Percentiles rank a stretch among this genome's conserved stretches.
Conservation (phyloP, 805 yeast genomes). For the Lipomyces sp. region DNA sequence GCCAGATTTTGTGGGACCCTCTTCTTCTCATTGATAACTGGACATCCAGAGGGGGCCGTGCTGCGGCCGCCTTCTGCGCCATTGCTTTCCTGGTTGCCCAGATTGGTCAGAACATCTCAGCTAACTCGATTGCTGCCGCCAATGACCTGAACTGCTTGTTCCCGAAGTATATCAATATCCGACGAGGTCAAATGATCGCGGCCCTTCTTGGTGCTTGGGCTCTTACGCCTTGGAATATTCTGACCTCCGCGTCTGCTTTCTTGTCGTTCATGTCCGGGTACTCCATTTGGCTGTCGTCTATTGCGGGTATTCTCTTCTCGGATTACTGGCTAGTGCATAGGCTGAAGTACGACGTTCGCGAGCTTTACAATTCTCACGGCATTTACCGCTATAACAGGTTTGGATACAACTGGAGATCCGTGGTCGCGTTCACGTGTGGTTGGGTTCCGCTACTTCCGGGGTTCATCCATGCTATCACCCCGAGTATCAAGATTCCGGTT, state of each 20-base stretch:
- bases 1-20: slow-evolving; percentile 21
- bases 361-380: slow-evolving; percentile 18
- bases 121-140: slow-evolving; percentile 43
- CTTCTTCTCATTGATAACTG: slow-evolving; percentile 13
- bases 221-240: slow-evolving; percentile 43
- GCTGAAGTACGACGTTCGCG: slow-evolving; percentile 11
- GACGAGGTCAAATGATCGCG: slow-evolving; percentile 55
- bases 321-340: slow-evolving; percentile 16
- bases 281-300: slow-evolving; percentile 44
- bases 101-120: slow-evolving; percentile 65
- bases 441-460: slow-evolving; percentile 27
- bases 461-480: no score
- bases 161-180: slow-evolving; percentile 52
- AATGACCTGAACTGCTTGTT: slow-evolving; percentile 39
- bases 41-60: slow-evolving; percentile 25
- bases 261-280: slow-evolving; percentile 39
- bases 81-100: slow-evolving; percentile 61
- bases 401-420: slow-evolving; percentile 23
- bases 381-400: slow-evolving; percentile 24
- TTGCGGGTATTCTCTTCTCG: slow-evolving; percentile 27
- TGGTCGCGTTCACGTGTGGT: slow-evolving; percentile 20
- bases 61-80: slow-evolving; percentile 22
- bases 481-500: no score
- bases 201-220: slow-evolving; percentile 38
- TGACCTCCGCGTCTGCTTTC: slow-evolving; percentile 40